Percentiles rank a stretch among this genome's conserved stretches.
Evolutionary conservation across 192 early-diverging fungal species (phyloP).

Genomic region (Cladochytrium replicatum): DNA sequence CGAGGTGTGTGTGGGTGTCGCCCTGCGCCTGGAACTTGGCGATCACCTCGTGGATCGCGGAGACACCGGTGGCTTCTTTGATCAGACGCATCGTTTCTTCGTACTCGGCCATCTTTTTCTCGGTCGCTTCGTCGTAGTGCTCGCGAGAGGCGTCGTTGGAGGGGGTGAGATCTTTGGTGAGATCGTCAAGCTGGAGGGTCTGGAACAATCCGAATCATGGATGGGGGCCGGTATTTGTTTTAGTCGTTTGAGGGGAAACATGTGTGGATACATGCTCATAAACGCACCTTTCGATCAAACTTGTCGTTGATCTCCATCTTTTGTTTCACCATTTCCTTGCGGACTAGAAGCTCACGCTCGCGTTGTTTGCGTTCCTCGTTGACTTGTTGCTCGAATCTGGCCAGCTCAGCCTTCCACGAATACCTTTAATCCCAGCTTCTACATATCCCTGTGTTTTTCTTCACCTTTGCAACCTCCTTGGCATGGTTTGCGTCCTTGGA

Average conservation of each 20-base stretch:
- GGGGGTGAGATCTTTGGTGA: slow-evolving; percentile 18
- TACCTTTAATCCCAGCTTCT: no score
- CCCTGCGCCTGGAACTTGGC: slow-evolving; percentile 52
- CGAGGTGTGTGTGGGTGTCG: slow-evolving; percentile 46
- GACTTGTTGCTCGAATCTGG: slow-evolving; percentile 48
- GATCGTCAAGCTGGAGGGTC: slow-evolving; percentile 37
- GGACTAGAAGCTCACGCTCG: slow-evolving; percentile 39
- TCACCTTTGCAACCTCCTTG: slow-evolving; percentile 51
- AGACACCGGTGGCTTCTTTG: slow-evolving; percentile 53
- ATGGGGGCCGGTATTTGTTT: no score
- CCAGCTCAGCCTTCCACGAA: slow-evolving; percentile 33
- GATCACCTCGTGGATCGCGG: slow-evolving; percentile 48
- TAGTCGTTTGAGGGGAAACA: slow-evolving; percentile 6
- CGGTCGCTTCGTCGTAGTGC: slow-evolving; percentile 44
- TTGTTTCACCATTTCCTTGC: slow-evolving; percentile 49
- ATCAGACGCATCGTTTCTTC: slow-evolving; percentile 54
- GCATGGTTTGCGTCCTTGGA: slow-evolving; percentile 51
- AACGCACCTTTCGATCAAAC: slow-evolving; percentile 36
- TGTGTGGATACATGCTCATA: background rate
- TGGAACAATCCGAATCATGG: background rate
- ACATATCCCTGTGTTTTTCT: no score
- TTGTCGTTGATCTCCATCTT: slow-evolving; percentile 49
- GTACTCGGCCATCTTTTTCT: slow-evolving; percentile 41
- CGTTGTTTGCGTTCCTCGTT: slow-evolving; percentile 51
- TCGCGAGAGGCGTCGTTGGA: slow-evolving; percentile 26